Conservation (phyloP, 2,329 filamentous ascomycete genomes). For the Pezicula radicicola region DNA sequence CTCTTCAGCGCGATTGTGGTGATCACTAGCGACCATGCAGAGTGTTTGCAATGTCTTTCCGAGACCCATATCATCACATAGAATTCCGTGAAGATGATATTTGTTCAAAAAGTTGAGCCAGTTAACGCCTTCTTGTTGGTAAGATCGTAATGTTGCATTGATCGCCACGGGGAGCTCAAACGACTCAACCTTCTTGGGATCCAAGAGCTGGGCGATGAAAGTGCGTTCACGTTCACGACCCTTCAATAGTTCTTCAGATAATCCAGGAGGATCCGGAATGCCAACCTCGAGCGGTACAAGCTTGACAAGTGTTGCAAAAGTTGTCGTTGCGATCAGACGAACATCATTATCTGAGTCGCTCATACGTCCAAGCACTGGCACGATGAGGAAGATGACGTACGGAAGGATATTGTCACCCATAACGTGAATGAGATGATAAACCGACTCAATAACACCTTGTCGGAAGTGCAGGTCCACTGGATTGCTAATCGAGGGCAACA, state of each 20-base stretch:
- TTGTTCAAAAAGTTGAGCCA: conserved; percentile 98
- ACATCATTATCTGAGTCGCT: conserved; percentile 97
- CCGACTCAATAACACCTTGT: conserved; percentile 90
- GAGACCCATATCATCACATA: conserved; percentile 98
- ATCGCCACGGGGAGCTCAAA: conserved; percentile 95
- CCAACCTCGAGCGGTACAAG: conserved; percentile 94
- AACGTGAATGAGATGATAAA: conserved; percentile 95
- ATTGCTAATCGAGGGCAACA: conserved; percentile 89
- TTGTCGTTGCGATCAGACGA: conserved; percentile 89
- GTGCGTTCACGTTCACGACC: conserved; percentile 92
- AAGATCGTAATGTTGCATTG: conserved; percentile 92
- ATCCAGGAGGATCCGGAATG: conserved; percentile 91
- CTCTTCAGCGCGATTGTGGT: conserved; percentile 89
- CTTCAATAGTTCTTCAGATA: conserved; percentile 83
- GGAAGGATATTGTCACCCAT: conserved; percentile 97
- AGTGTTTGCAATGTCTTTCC: conserved; percentile 97
- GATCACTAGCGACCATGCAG: conserved; percentile 96
- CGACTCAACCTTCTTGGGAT: conserved; percentile 93
- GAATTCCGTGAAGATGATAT: conserved; percentile 95
- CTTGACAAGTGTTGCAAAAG: conserved; percentile 95
- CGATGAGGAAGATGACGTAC: conserved; percentile 98
- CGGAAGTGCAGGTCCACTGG: conserved; percentile 83
- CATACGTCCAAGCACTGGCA: conserved; percentile 95
- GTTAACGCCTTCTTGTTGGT: conserved; percentile 98
- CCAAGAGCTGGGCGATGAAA: conserved; percentile 94